Evolutionary conservation across 768 basidiomycete genomes (phyloP), one percentile per base, ranked within the genome.

Genomic region (Lactarius indigo): DNA sequence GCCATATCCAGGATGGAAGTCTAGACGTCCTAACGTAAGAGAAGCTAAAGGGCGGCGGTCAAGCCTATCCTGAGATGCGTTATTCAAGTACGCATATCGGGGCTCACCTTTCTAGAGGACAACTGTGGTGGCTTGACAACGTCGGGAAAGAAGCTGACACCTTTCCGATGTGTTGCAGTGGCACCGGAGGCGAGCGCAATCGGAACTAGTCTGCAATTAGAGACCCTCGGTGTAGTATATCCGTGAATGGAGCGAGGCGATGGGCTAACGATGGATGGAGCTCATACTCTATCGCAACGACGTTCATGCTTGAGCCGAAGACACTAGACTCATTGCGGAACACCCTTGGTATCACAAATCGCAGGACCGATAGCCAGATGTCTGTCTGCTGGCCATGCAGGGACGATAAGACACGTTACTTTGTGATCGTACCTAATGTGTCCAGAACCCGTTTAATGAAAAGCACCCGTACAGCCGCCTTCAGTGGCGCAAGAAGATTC

Each of bases 1-100:
- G 37, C 61, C 57, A 54, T 31, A 35, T 31, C 26, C 30, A 28
- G 57, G 58, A 66, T 58, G 57, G 56, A 47, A 66, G 61, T 12
- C 37, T 28, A 28, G 47, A 26, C 23, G n/a, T 41, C 13, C 28
- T 57, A 30, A 55, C 55, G 42, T 61, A 50, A 61, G 33, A 61
- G 56, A 66, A 65, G 61, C 20, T 6, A 55, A 54, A 28, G 61
- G 2, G 30, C n/a, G 50, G 30, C 12, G 55, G 33, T 20, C 30
- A 28, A 26, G 50, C 13, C 35, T 30, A 52, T 31, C 61, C 26
- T 52, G 55, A 56, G 23, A 59, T 26, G 37, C 41, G 28, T 56
- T 52, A 20, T 50, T 58, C 50, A 13, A 33, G 5, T 42, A 30
- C 31, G 31, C 55, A 23, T 26, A 57, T 31, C 57, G 17, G 31